These are phyloP conservation scores for Botrytis porri DNA, from an alignment of 2,329 filamentous ascomycete genomes.

Conservation along the genomic window DNA sequence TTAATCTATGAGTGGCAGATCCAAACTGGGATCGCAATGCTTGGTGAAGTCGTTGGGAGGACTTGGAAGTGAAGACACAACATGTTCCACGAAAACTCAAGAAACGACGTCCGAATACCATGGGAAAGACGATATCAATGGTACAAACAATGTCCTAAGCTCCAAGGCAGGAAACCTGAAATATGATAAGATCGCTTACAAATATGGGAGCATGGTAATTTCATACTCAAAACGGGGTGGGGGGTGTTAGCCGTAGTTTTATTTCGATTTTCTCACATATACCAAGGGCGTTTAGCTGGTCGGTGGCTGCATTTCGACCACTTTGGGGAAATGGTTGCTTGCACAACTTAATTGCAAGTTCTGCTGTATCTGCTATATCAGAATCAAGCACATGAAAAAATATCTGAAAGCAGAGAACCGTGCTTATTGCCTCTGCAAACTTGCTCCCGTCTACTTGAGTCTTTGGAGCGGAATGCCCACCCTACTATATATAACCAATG, in stretches of 20 bases:
- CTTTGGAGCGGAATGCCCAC: conserved; percentile 16
- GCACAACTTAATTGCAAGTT: background rate
- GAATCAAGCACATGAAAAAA: background rate
- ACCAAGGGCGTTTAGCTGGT: conserved; percentile 17
- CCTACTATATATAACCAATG: background rate
- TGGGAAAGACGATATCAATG: conserved; percentile 16
- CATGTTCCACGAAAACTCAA: conserved; percentile 43
- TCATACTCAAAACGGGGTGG: background rate
- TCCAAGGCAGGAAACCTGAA: conserved; percentile 1
- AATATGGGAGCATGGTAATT: background rate
- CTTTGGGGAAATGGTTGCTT: background rate
- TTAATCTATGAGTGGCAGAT: conserved; percentile 47
- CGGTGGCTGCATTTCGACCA: background rate
- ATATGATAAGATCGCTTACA: conserved; percentile 6
- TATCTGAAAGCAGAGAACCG: background rate
- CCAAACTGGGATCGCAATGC: conserved; percentile 90
- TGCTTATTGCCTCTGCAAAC: background rate
- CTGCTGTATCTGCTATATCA: background rate
- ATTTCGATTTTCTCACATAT: conserved; percentile 11
- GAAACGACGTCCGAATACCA: conserved; percentile 40
- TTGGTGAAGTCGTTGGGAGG: conserved; percentile 56
- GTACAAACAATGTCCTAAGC: conserved; percentile 5
- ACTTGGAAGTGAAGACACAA: conserved; percentile 29
- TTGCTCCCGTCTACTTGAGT: conserved; percentile 4
- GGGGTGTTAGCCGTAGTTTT: background rate